These are phyloP conservation scores for Ormosia semicastrata DNA, from an alignment of 306 rosid genomes.

Conservation along the genomic window DNA sequence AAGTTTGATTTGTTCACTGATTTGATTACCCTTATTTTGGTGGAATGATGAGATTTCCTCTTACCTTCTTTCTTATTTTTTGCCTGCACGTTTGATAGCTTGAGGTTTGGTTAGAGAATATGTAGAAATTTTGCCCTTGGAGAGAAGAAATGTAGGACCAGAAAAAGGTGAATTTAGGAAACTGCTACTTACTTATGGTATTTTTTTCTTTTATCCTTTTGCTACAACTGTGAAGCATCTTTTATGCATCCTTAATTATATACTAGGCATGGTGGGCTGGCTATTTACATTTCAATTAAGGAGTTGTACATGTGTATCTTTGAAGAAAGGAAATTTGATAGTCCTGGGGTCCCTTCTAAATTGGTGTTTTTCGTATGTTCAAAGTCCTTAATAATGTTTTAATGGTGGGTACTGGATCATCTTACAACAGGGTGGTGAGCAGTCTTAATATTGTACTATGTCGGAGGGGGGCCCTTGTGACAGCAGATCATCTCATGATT, in stretches of 20 bases:
- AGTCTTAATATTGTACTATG: constrained; percentile 48
- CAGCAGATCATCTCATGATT: constrained; percentile 55
- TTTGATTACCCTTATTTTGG: background rate
- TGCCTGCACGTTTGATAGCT: background rate
- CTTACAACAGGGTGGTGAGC: constrained; percentile 65
- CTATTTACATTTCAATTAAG: constrained; percentile 18
- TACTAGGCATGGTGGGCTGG: constrained; percentile 14
- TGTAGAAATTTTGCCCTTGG: background rate
- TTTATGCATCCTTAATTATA: constrained; percentile 17
- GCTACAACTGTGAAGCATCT: constrained; percentile 13
- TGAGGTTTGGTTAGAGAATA: background rate
- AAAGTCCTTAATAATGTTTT: constrained; percentile 54
- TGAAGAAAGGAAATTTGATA: constrained; percentile 44
- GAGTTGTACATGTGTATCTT: constrained; percentile 25
- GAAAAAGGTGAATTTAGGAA: background rate
- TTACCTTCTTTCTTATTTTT: background rate
- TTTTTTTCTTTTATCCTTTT: background rate
- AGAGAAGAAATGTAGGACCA: constrained; percentile 11
- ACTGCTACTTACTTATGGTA: background rate
- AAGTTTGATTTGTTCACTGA: constrained; percentile 13
- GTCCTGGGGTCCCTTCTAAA: constrained; percentile 53
- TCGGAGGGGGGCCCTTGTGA: constrained; percentile 65
- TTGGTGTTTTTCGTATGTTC: constrained; percentile 32
- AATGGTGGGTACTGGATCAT: constrained; percentile 61
- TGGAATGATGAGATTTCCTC: constrained; percentile 19